phyloP scores from a whole-genome alignment of 192 early-diverging fungal genomes.

The Podila verticillata region DNA sequence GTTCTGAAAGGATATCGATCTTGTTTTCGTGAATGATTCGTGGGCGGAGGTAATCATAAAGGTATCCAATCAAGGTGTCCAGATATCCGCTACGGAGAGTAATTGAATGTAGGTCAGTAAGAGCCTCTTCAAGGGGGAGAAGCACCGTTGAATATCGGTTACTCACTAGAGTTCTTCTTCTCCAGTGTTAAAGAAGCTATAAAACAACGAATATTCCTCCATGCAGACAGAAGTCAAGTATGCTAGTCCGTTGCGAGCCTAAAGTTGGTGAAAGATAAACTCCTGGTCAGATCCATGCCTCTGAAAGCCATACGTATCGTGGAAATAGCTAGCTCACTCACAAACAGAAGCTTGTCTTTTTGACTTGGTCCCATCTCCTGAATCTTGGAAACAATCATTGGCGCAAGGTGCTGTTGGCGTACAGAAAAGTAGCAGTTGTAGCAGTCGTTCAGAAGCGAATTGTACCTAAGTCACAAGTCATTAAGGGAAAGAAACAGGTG shows the following conservation, averaged over 20 bases:
- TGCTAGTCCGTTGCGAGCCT: conserved; percentile 82
- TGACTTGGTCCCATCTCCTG: conserved; percentile 62
- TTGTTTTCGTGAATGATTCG: conserved; percentile 86
- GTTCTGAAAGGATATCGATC: conserved; percentile 83
- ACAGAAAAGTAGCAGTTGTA: conserved; percentile 78
- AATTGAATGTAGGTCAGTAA: neutral
- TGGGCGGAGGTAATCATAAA: conserved; percentile 90
- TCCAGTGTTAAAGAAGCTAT: conserved; percentile 80
- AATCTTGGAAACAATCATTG: conserved; percentile 72
- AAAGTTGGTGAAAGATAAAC: neutral
- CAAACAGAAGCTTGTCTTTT: conserved; percentile 64
- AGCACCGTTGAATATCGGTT: neutral
- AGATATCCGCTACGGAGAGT: conserved; percentile 68
- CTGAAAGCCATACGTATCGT: too few species aligned
- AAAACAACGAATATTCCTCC: conserved; percentile 86
- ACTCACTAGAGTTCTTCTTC: conserved; percentile 80
- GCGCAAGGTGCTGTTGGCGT: conserved; percentile 73
- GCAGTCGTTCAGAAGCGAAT: conserved; percentile 79
- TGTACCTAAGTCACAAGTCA: conserved; percentile 57
- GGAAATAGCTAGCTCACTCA: conserved; percentile 34
- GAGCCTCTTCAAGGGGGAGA: neutral
- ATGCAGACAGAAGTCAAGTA: conserved; percentile 86
- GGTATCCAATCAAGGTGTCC: conserved; percentile 74
- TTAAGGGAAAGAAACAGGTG: neutral
- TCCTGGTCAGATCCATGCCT: neutral